Evolutionary conservation across 768 basidiomycete genomes (phyloP).

Genomic region (Crassisporium funariophilum): DNA sequence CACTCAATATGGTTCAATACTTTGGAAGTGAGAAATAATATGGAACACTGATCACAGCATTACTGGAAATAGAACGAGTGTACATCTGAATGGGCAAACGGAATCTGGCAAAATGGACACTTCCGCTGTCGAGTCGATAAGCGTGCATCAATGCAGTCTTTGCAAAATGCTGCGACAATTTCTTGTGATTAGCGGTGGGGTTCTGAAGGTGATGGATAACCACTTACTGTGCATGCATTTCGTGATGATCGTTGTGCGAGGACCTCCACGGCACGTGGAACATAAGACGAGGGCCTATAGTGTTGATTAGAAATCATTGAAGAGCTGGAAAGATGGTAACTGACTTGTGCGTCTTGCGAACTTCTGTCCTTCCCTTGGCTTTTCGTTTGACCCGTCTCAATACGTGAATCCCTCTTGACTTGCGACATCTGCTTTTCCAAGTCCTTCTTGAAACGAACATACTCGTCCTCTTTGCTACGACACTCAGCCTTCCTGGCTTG

Average conservation of each 20-base stretch:
- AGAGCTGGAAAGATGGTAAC: slow-evolving; percentile 15
- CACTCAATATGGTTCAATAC: slow-evolving; percentile 20
- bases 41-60: slow-evolving; percentile 22
- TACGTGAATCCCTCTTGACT: slow-evolving; percentile 41
- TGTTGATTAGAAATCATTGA: slow-evolving; percentile 1
- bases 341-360: slow-evolving; percentile 61
- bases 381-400: slow-evolving; percentile 26
- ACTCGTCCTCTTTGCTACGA: slow-evolving; percentile 49
- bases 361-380: slow-evolving; percentile 40
- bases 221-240: slow-evolving; percentile 92
- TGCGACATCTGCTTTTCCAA: slow-evolving; percentile 50
- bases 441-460: slow-evolving; percentile 50
- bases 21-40: slow-evolving; percentile 15
- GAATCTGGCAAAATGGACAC: slow-evolving; percentile 85
- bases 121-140: slow-evolving; percentile 89
- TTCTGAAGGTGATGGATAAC: slow-evolving; percentile 2
- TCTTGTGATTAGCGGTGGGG: slow-evolving; percentile 1
- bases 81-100: slow-evolving; percentile 85
- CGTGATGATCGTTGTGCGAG: slow-evolving; percentile 79
- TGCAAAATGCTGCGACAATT: slow-evolving; percentile 73
- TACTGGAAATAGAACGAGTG: slow-evolving; percentile 51
- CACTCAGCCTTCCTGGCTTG: slow-evolving; percentile 38
- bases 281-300: slow-evolving; percentile 80
- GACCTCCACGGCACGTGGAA: slow-evolving; percentile 78
- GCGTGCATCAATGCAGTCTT: slow-evolving; percentile 82